Conservation (phyloP, 2,329 filamentous ascomycete species). For the Trichoderma harzianum region DNA sequence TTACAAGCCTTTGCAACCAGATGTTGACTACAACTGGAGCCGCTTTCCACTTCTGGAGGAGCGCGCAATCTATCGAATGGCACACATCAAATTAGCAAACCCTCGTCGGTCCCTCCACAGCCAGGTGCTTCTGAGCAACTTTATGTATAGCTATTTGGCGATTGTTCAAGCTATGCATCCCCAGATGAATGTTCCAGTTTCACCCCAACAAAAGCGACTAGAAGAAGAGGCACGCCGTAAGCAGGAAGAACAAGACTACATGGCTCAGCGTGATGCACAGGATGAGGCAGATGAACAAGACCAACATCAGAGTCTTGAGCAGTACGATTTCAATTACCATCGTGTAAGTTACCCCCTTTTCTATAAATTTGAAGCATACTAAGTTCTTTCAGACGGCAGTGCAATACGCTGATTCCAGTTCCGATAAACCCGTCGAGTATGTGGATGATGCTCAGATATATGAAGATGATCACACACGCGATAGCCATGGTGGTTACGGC, state of each 20-base stretch:
- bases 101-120: constrained; percentile 87
- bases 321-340: constrained; percentile 54
- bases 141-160: constrained; percentile 98
- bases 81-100: constrained; percentile 98
- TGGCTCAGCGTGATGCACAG: constrained; percentile 46
- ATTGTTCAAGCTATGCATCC: constrained; percentile 99
- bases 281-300: constrained; percentile 45
- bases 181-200: constrained; percentile 85
- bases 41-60: constrained; percentile 94
- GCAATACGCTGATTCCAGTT: constrained; percentile 45
- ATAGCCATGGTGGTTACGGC: constrained; percentile 32
- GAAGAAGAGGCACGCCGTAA: constrained; percentile 53
- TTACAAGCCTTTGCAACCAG: constrained; percentile 70
- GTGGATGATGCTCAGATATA: constrained; percentile 53
- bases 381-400: constrained; percentile 36
- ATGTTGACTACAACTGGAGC: constrained; percentile 95
- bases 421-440: constrained; percentile 46
- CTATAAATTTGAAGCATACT: constrained; percentile 5
- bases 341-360: constrained; percentile 38
- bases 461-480: constrained; percentile 47
- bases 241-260: constrained; percentile 48
- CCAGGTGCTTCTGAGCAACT: constrained; percentile 95
- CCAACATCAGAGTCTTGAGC: constrained; percentile 46
- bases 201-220: constrained; percentile 66
- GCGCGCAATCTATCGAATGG: constrained; percentile 96